Evolutionary conservation across 345 rosid species (phyloP).

Genomic region (Eucalyptus grandis): DNA sequence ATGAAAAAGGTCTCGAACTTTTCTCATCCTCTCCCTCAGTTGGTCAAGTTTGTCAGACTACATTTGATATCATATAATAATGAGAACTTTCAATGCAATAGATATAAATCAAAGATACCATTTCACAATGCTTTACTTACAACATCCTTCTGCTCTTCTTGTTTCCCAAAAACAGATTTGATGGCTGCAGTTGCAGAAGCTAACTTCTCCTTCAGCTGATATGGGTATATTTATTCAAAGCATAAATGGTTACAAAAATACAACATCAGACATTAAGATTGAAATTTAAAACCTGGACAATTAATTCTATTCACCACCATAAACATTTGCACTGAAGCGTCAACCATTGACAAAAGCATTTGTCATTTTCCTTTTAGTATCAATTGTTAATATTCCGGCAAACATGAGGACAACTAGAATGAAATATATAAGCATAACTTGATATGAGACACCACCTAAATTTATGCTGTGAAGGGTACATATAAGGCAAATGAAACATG

Average conservation of each 20-base stretch:
- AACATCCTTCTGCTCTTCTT: slow-evolving; percentile 24
- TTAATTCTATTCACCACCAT: neutral
- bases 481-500: neutral
- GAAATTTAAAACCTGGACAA: neutral
- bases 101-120: neutral
- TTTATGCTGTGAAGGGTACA: neutral
- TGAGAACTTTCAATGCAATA: neutral
- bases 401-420: neutral
- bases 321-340: neutral
- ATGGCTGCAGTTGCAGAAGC: slow-evolving; percentile 65
- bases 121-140: slow-evolving; percentile 25
- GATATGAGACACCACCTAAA: neutral
- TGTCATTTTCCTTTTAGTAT: neutral
- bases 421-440: neutral
- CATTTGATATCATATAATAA: neutral
- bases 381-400: neutral
- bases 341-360: neutral
- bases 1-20: slow-evolving; percentile 61
- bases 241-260: neutral
- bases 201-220: slow-evolving; percentile 59
- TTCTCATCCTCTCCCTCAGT: slow-evolving; percentile 55
- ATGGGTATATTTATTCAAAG: neutral
- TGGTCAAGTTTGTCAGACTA: slow-evolving; percentile 52
- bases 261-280: neutral
- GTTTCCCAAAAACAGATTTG: slow-evolving; percentile 51